phyloP scores from a whole-genome alignment of 108 stramenopile species.

The Nitzschia palea region DNA sequence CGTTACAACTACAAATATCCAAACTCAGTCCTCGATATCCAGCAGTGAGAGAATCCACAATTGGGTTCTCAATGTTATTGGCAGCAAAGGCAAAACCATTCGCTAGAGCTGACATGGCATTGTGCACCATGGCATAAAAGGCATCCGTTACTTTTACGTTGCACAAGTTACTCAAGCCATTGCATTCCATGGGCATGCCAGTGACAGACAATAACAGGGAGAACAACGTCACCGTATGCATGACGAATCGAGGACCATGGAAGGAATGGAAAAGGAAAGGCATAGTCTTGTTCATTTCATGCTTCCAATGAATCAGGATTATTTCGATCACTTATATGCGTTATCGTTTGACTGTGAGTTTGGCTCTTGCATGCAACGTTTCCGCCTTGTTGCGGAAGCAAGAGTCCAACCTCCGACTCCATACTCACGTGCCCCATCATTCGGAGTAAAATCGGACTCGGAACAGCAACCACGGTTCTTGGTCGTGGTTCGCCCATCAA shows the following conservation, averaged over 20 bases:
- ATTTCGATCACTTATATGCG: too few species aligned
- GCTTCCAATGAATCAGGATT: too few species aligned
- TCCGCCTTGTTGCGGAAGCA: too few species aligned
- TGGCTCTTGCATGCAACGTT: too few species aligned
- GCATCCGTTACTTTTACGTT: constrained; percentile 49
- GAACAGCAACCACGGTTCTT: too few species aligned
- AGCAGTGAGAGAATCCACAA: constrained; percentile 24
- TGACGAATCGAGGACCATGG: not conserved
- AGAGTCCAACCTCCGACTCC: too few species aligned
- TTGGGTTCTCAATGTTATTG: constrained; percentile 49
- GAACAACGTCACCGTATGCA: not conserved
- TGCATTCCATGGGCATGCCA: constrained; percentile 30
- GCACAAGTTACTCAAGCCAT: constrained; percentile 58
- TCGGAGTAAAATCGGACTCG: too few species aligned
- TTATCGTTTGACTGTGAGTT: too few species aligned
- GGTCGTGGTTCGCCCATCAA: too few species aligned
- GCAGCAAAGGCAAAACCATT: constrained; percentile 39
- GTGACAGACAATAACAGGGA: not conserved
- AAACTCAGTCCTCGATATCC: constrained; percentile 64
- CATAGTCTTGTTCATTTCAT: not conserved
- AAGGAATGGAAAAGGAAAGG: not conserved
- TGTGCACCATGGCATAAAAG: constrained; percentile 63
- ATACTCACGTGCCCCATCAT: too few species aligned
- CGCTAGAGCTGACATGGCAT: constrained; percentile 51
- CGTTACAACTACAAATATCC: constrained; percentile 65